Percentiles rank a stretch among this genome's conserved stretches.
phyloP scores from a whole-genome alignment of 2,329 filamentous ascomycete genomes.

The Hypoxylon sp. region DNA sequence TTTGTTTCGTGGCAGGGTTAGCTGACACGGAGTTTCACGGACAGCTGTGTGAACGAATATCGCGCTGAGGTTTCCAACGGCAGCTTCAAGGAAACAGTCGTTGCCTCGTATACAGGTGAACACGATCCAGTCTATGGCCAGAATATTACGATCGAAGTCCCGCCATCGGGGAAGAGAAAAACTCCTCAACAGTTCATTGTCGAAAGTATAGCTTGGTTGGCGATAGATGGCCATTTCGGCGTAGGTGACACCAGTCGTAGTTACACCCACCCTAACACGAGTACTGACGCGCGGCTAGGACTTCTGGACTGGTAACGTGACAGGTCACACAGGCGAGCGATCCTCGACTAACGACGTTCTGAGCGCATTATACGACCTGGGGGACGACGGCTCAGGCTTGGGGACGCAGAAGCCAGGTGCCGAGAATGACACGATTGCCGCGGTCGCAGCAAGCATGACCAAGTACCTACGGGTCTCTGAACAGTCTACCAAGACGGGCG shows the following conservation, averaged over 20 bases:
- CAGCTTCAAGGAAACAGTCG: neutral
- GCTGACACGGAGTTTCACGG: neutral
- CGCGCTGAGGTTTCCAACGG: neutral
- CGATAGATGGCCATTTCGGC: neutral
- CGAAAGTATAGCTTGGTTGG: neutral
- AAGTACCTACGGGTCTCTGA: neutral
- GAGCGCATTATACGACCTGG: neutral
- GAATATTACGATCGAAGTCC: neutral
- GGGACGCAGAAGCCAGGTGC: neutral
- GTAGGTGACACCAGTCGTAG: neutral
- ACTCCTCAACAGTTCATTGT: neutral
- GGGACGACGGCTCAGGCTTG: neutral
- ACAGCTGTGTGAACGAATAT: conserved; percentile 2
- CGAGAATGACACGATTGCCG: neutral
- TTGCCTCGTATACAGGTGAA: conserved; percentile 1
- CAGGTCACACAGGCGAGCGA: conserved; percentile 4
- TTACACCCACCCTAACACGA: neutral
- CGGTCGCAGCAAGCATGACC: conserved; percentile 2
- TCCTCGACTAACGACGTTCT: conserved; percentile 1
- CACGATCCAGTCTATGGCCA: neutral
- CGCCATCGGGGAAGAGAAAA: neutral
- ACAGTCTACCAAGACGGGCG: neutral
- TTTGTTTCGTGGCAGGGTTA: neutral
- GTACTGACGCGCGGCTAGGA: neutral
- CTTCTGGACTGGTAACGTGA: conserved; percentile 5